Conservation (phyloP, 441 rosid genomes). For the Iberis amara region DNA sequence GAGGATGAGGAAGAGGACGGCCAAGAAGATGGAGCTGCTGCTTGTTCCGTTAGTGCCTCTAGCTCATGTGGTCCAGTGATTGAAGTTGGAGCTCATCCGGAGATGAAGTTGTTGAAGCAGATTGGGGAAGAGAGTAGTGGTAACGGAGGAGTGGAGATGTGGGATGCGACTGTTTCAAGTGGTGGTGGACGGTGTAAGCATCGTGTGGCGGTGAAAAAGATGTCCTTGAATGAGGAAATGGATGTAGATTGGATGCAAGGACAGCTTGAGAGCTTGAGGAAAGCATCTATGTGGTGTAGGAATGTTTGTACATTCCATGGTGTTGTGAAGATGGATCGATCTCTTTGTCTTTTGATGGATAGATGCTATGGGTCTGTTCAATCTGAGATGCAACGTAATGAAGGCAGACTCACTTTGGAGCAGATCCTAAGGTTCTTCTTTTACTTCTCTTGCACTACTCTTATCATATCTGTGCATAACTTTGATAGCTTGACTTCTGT, state of each 20-base stretch:
- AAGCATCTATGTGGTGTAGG: slow-evolving; percentile 89
- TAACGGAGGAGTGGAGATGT: slow-evolving; percentile 59
- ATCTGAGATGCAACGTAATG: slow-evolving; percentile 85
- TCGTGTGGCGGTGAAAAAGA: slow-evolving; percentile 68
- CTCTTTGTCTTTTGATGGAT: slow-evolving; percentile 73
- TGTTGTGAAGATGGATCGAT: slow-evolving; percentile 57
- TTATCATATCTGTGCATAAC: slow-evolving; percentile 14
- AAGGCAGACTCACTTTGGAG: slow-evolving; percentile 91
- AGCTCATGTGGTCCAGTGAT: slow-evolving; percentile 40
- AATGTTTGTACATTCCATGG: slow-evolving; percentile 95
- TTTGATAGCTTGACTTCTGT: background rate
- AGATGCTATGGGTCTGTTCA: slow-evolving; percentile 78
- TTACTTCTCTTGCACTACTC: background rate
- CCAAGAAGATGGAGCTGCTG: slow-evolving; percentile 33
- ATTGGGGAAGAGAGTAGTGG: slow-evolving; percentile 32
- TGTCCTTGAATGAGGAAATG: slow-evolving; percentile 60
- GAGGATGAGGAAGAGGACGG: slow-evolving; percentile 43
- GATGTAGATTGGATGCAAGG: slow-evolving; percentile 79
- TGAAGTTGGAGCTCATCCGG: slow-evolving; percentile 46
- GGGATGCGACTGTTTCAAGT: slow-evolving; percentile 56
- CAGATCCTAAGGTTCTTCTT: slow-evolving; percentile 72
- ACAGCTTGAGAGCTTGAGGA: slow-evolving; percentile 70
- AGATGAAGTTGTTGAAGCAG: slow-evolving; percentile 28
- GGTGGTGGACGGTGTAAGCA: slow-evolving; percentile 54
- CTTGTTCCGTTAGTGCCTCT: slow-evolving; percentile 46